Evolutionary conservation across 306 rosid genomes (phyloP).

Genomic region (Comarum palustre): DNA sequence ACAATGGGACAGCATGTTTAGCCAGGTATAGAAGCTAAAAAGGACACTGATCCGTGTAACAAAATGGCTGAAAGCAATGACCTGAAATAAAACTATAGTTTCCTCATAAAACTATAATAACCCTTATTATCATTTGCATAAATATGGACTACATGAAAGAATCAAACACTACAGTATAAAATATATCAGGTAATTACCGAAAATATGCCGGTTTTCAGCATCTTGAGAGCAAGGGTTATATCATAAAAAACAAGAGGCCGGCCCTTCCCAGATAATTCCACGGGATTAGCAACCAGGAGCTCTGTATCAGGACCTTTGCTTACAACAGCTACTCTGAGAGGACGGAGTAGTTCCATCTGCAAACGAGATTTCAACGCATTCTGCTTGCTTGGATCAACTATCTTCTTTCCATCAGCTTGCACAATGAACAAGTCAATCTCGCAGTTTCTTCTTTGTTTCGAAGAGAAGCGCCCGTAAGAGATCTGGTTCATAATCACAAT

Average conservation of each 20-base stretch:
- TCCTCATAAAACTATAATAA: neutral
- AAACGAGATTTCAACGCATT: constrained; percentile 60
- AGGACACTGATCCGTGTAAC: constrained; percentile 7
- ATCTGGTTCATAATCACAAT: constrained; percentile 52
- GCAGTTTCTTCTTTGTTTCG: constrained; percentile 53
- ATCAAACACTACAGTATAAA: neutral
- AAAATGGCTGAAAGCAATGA: neutral
- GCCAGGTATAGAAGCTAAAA: neutral
- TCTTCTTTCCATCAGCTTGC: constrained; percentile 91
- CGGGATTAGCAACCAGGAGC: constrained; percentile 89
- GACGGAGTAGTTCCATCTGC: constrained; percentile 67
- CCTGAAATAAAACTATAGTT: neutral
- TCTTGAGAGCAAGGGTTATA: constrained; percentile 82
- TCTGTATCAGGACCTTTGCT: constrained; percentile 86
- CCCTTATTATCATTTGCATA: neutral
- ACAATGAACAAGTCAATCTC: constrained; percentile 87
- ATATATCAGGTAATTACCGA: constrained; percentile 50
- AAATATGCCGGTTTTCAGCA: constrained; percentile 65
- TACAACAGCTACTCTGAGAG: constrained; percentile 73
- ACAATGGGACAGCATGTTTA: constrained; percentile 15
- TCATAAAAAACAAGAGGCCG: constrained; percentile 88
- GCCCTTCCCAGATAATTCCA: constrained; percentile 86
- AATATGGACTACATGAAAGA: neutral
- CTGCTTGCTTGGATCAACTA: constrained; percentile 77
- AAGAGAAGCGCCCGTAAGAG: constrained; percentile 79